Base-by-base conservation (phyloP, 306 rosid genomes). In the Vachellia collinsii region DNA sequence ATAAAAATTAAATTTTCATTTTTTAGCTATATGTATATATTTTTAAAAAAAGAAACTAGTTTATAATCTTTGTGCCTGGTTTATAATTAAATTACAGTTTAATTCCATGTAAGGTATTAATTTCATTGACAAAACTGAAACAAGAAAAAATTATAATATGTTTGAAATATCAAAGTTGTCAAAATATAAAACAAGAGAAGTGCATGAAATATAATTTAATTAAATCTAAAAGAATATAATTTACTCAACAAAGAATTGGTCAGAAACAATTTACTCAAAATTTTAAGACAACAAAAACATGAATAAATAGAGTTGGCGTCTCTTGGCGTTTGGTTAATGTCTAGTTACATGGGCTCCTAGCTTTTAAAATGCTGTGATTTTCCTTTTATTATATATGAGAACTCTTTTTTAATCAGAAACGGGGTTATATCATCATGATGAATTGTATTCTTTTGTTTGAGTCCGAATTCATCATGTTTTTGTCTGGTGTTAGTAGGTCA, bases 401-500 rank as follows among this genome's bases (percentile, higher is more conserved):
- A 19, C 8, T 8, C 65, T 41, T 39, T 68, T 68, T 41, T 29
- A 29, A 68, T 68, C 17, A 8, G 54, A 42, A 38, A 4, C 4
- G 7, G 34, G 46, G 58, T 59, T 70, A 46, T 76, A 29, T 29
- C n/a, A 46, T 51, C 0, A 71, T 43, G 1, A 16, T 39, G 29
- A 51, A 43, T 56, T 54, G 22, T 43, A 38, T 50, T 39, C 62
- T 77, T 72, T 54, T 29, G 43, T 72, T 74, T 9, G 43, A 71
- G 48, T 65, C 68, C 39, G 11, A 71, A 53, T 36, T 16, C 22
- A 16, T 79, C 29, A 0, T 46, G 50, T 67, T 72, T 48, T 75
- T 67, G 78, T 75, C 75, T 59, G 81, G 43, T 17, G 62, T 69
- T 73, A 41, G 83, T 44, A 25, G 77, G 81, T 79, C 37, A 37